Percentiles rank a stretch among this genome's conserved stretches.
These are phyloP conservation scores for Jatropha curcas DNA, from an alignment of 345 rosid species.

Conservation along the genomic window DNA sequence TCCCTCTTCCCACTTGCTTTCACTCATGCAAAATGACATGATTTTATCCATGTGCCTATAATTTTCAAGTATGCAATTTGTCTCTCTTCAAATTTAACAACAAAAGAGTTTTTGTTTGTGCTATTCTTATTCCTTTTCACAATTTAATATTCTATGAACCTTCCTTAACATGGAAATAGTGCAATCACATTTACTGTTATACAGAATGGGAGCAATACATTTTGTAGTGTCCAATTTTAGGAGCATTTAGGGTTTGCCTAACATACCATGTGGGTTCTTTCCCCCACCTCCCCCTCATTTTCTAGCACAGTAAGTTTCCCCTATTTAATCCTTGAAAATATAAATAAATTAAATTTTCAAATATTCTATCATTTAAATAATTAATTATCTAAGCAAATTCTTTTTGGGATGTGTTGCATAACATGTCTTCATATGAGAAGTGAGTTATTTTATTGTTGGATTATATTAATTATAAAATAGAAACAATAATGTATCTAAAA, in stretches of 20 bases:
- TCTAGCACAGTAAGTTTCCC: no score
- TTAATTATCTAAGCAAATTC: no score
- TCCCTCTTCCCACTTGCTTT: neutral
- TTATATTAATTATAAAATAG: no score
- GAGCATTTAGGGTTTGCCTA: neutral
- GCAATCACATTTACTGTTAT: neutral
- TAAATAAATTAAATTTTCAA: no score
- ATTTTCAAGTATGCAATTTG: neutral
- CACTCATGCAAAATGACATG: neutral
- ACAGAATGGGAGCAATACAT: neutral
- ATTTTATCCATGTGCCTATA: neutral
- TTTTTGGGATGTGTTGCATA: no score
- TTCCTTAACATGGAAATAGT: neutral
- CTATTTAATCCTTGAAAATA: no score
- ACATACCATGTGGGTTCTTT: slow-evolving; percentile 1
- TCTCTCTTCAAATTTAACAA: neutral
- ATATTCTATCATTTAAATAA: no score
- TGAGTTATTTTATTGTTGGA: no score
- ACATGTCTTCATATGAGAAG: no score
- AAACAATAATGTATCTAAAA: no score
- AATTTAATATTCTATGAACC: neutral
- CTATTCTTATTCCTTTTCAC: neutral
- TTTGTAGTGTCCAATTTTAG: neutral
- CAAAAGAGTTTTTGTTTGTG: neutral
- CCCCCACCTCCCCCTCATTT: no score